These are phyloP conservation scores for Rhodotorula mucilaginosa DNA, from an alignment of 1,284 basidiomycete species.

Conservation along the genomic window DNA sequence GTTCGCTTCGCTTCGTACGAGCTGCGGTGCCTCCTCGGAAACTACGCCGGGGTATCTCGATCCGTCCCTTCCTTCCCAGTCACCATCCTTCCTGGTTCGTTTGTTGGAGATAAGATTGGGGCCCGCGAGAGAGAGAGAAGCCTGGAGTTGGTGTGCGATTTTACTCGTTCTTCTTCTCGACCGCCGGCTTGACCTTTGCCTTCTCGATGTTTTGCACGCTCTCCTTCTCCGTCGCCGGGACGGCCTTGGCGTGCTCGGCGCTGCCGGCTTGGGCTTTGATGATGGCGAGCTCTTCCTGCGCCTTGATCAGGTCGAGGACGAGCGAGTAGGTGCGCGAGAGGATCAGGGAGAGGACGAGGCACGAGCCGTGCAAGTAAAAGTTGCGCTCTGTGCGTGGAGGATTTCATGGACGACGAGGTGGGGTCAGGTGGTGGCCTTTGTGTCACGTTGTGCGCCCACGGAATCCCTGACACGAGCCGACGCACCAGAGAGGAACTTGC, in stretches of 20 bases:
- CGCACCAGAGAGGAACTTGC: constrained; percentile 45
- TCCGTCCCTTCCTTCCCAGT: no score
- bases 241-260: not conserved
- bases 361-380: constrained; percentile 46
- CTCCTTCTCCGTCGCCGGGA: constrained; percentile 5
- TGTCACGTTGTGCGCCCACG: no score
- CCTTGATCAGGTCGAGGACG: constrained; percentile 52
- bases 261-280: constrained; percentile 30
- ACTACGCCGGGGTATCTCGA: no score
- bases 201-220: constrained; percentile 9
- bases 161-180: not conserved
- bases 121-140: no score
- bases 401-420: not conserved
- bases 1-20: no score
- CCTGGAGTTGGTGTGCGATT: no score
- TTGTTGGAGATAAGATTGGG: no score
- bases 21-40: no score
- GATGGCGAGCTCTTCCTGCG: constrained; percentile 51
- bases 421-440: not conserved
- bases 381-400: constrained; percentile 37
- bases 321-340: constrained; percentile 52
- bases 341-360: constrained; percentile 51
- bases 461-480: not conserved
- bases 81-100: no score
- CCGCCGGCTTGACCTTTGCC: constrained; percentile 23